Evolutionary conservation across 2,329 filamentous ascomycete genomes (phyloP).

Genomic region (Nannizzia gypsea): DNA sequence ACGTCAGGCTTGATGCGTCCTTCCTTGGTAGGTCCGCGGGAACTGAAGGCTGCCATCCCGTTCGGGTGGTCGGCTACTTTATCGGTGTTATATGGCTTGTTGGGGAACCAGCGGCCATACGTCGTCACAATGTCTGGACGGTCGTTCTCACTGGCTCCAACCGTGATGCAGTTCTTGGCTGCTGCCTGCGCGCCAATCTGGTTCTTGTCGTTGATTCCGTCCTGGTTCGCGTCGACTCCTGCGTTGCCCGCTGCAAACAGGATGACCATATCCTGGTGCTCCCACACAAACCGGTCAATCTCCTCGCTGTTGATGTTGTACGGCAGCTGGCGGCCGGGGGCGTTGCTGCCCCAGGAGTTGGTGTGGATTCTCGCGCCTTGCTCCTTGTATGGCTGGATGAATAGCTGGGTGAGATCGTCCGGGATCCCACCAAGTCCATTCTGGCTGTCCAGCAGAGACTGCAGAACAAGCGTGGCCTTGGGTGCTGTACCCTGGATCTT

Average conservation of each 20-base stretch:
- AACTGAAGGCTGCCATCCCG: constrained; percentile 17
- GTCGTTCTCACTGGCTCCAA: constrained; percentile 18
- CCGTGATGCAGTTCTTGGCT: constrained; percentile 20
- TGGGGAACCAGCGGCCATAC: constrained; percentile 10
- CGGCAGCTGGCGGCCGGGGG: constrained; percentile 8
- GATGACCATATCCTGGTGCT: constrained; percentile 18
- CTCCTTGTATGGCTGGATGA: constrained; percentile 14
- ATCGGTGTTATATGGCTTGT: constrained; percentile 10
- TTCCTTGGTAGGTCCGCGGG: constrained; percentile 15
- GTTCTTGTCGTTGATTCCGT: constrained; percentile 12
- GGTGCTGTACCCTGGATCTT: constrained; percentile 16
- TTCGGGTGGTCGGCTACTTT: constrained; percentile 13
- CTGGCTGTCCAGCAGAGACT: constrained; percentile 13
- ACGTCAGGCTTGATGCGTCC: constrained; percentile 18
- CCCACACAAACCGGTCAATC: constrained; percentile 17
- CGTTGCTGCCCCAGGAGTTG: constrained; percentile 17
- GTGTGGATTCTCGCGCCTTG: constrained; percentile 15
- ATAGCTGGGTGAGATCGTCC: constrained; percentile 13
- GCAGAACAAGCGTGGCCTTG: constrained; percentile 16
- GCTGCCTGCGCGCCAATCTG: constrained; percentile 16
- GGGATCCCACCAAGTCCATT: constrained; percentile 15
- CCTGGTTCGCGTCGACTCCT: constrained; percentile 10
- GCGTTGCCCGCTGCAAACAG: constrained; percentile 19
- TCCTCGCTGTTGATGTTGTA: constrained; percentile 12
- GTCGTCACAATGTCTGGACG: constrained; percentile 13